These are phyloP conservation scores for Dendrocalamus sinicus DNA, from an alignment of 176 grass and related monocot genomes.

Conservation along the genomic window DNA sequence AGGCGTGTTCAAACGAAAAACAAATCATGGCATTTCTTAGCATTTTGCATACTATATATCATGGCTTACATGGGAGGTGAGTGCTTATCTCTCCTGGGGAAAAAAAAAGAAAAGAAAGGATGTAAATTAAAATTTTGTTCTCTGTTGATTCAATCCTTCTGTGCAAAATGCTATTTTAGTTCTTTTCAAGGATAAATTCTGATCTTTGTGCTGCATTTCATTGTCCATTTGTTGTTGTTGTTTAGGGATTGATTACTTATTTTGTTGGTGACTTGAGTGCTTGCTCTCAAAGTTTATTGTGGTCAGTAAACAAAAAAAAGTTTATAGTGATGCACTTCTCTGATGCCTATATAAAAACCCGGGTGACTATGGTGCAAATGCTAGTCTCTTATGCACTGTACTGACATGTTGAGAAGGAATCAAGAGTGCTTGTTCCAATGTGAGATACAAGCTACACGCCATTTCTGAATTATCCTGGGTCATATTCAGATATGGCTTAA, in stretches of 20 bases:
- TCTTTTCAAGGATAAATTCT: neutral
- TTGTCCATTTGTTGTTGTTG: neutral
- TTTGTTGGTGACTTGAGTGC: neutral
- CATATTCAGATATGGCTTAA: neutral
- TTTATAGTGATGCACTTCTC: too few species aligned
- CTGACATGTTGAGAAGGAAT: neutral
- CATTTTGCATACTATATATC: neutral
- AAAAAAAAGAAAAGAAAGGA: neutral
- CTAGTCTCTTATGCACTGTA: too few species aligned
- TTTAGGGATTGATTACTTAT: neutral
- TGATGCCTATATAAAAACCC: too few species aligned
- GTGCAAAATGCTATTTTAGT: neutral
- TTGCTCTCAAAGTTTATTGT: too few species aligned
- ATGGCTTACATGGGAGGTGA: neutral
- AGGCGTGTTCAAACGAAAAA: neutral
- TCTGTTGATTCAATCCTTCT: neutral
- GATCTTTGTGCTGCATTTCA: neutral
- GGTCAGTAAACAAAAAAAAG: too few species aligned
- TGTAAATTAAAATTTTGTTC: slow-evolving; percentile 41
- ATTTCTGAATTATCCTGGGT: neutral
- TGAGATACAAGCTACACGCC: neutral
- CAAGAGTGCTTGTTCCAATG: neutral
- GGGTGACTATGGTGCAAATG: too few species aligned
- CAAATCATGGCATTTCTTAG: neutral
- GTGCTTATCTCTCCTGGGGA: neutral